Evolutionary conservation across 1,284 basidiomycete species (phyloP).

Genomic region (Ustanciosporium gigantosporum): DNA sequence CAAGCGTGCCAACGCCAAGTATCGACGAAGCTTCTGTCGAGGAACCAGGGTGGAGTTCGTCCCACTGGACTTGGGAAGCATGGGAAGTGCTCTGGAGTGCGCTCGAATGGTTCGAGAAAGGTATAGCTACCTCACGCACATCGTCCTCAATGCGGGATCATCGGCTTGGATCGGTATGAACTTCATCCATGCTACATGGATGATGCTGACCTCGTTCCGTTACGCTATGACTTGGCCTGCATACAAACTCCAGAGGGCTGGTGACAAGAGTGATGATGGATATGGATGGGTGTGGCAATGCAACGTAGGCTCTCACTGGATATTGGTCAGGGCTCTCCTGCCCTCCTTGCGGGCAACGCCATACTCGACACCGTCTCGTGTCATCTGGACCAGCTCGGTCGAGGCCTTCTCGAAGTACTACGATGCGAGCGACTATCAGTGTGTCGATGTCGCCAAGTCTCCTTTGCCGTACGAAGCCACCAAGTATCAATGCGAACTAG

Average conservation of each 20-base stretch:
- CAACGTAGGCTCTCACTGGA: conserved; percentile 59
- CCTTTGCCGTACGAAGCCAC: conserved; percentile 58
- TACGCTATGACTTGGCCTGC: conserved; percentile 57
- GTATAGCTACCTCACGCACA: conserved; percentile 57
- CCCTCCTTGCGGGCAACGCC: conserved; percentile 49
- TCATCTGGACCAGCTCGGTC: conserved; percentile 61
- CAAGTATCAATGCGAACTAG: conserved; percentile 61
- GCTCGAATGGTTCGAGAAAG: conserved; percentile 43
- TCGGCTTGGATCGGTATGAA: conserved; percentile 57
- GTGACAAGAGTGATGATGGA: conserved; percentile 56
- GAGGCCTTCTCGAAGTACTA: conserved; percentile 55
- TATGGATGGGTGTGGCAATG: conserved; percentile 61
- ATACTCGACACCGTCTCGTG: conserved; percentile 48
- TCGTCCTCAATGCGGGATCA: conserved; percentile 60
- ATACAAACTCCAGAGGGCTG: conserved; percentile 56
- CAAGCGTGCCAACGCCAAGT: conserved; percentile 44
- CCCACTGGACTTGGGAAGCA: conserved; percentile 57
- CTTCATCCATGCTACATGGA: conserved; percentile 51
- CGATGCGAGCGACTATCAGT: conserved; percentile 55
- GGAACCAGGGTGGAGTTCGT: conserved; percentile 57
- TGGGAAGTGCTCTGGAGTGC: conserved; percentile 55
- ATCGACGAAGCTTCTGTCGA: conserved; percentile 50
- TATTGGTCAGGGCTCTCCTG: conserved; percentile 52
- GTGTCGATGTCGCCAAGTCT: conserved; percentile 37
- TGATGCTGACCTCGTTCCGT: conserved; percentile 53